Base-by-base conservation (phyloP, 2,329 filamentous ascomycete genomes). In the Chalaropsis thielavioides region DNA sequence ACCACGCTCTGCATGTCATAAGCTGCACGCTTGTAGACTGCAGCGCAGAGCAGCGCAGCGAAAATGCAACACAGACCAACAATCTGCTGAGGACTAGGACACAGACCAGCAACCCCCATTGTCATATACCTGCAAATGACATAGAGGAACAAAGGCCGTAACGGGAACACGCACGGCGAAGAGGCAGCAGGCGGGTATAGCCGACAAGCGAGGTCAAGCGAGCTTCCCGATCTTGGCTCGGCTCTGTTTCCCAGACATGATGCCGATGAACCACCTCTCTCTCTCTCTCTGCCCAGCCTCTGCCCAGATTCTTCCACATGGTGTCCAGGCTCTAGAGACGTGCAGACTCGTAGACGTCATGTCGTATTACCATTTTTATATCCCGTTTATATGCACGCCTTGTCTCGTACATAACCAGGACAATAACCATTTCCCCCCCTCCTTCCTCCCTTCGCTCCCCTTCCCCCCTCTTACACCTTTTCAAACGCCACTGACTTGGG, bases 401-500 rank as follows among this genome's bases (percentile, higher is more conserved):
- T 38, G 4, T 10, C 35, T 38, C 8, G 35, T 38, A 38, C 35
- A 38, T 7, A 38, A 6, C 35, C 31, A 3, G 7, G 31, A 35
- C 31, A 35, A 35, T 7, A 35, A 35, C 31, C 31, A 35, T 7
- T 3, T 7, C 7, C 31, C 31, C n/a, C n/a, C n/a, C n/a, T n/a
- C n/a, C n/a, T n/a, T n/a, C n/a, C n/a, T n/a, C 31, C 31, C 46
- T n/a, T 11, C 17, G 17, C 46, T 4, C 44, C 19, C 44, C 10
- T 11, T 0, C 46, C 24, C 46, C 46, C 46, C n/a, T 24, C 3
- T 27, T 60, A 58, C 15, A 35, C 65, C 68, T 74, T 70, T 27
- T 82, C 80, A 76, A 96, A 96, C 15, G 92, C 94, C 5, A 96
- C 89, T 70, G 89, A 85, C 41, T 79, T 76, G 1, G 94, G 94